Conservation (phyloP, 169 alveolate species). For the Plasmodium berghei region DNA sequence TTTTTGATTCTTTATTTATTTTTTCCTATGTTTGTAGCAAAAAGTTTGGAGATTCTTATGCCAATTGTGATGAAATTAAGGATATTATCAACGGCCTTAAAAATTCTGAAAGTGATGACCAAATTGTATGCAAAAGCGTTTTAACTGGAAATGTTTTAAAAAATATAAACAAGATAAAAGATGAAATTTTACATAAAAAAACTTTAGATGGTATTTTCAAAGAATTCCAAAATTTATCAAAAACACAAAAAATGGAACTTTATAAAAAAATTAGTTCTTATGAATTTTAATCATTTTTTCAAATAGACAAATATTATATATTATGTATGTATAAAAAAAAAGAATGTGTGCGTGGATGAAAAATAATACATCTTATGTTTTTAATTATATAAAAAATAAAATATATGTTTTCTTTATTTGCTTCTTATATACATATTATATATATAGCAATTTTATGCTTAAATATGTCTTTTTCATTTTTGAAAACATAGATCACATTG, state of each 20-base stretch:
- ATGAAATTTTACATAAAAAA: conserved; percentile 22
- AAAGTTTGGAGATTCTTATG: conserved; percentile 12
- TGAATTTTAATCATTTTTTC: not conserved
- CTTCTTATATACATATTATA: no score
- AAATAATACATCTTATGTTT: not conserved
- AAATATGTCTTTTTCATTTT: no score
- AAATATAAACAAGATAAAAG: conserved; percentile 4
- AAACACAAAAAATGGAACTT: conserved; percentile 28
- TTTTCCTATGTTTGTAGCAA: conserved; percentile 32
- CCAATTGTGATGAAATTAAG: conserved; percentile 44
- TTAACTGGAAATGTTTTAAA: conserved; percentile 35
- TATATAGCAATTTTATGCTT: no score
- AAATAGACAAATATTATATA: not conserved
- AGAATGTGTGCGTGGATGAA: not conserved
- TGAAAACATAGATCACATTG: no score
- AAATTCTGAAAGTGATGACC: conserved; percentile 38
- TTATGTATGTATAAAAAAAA: not conserved
- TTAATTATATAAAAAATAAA: not conserved
- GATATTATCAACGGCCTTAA: conserved; percentile 16
- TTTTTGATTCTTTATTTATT: not conserved
- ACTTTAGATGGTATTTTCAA: conserved; percentile 27
- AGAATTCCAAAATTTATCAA: conserved; percentile 30
- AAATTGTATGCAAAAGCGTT: conserved; percentile 52
- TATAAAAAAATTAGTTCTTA: conserved; percentile 44
- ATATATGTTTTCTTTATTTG: not conserved